Evolutionary conservation across 2,329 filamentous ascomycete species (phyloP).

Genomic region (Ciborinia camelliae): DNA sequence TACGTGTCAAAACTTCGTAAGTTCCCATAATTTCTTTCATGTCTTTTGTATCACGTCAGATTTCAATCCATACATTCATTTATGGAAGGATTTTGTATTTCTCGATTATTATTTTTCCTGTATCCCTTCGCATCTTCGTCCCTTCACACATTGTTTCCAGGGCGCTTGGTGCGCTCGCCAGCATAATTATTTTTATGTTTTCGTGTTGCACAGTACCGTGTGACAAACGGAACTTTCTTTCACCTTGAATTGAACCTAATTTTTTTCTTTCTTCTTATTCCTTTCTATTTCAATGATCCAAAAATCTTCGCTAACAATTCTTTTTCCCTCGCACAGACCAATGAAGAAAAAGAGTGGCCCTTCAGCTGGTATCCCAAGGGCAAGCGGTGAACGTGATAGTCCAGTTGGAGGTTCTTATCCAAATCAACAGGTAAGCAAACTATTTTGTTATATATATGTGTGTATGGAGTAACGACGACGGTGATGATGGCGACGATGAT

Average conservation of each 20-base stretch:
- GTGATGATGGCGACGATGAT: too few species aligned
- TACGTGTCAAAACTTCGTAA: slow-evolving; percentile 67
- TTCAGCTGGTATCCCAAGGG: slow-evolving; percentile 64
- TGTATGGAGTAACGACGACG: background rate
- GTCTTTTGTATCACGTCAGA: slow-evolving; percentile 19
- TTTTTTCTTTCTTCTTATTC: slow-evolving; percentile 8
- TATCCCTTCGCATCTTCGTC: background rate
- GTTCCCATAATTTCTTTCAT: slow-evolving; percentile 40
- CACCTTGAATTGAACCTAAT: background rate
- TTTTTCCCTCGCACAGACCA: slow-evolving; percentile 50
- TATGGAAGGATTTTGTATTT: slow-evolving; percentile 15
- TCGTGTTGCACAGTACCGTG: slow-evolving; percentile 33
- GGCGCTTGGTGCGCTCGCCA: slow-evolving; percentile 5
- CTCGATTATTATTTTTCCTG: background rate
- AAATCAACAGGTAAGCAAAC: slow-evolving; percentile 15
- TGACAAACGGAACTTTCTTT: slow-evolving; percentile 24
- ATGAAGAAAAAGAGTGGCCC: slow-evolving; percentile 64
- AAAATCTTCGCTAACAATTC: slow-evolving; percentile 28
- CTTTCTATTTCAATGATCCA: slow-evolving; percentile 7
- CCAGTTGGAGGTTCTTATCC: slow-evolving; percentile 46
- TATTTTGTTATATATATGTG: background rate
- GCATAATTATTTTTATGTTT: slow-evolving; percentile 13
- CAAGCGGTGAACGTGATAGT: slow-evolving; percentile 61
- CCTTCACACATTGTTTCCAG: slow-evolving; percentile 15
- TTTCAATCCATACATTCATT: slow-evolving; percentile 13